Conservation (phyloP, 768 basidiomycete genomes). For the Boletus patriciae region DNA sequence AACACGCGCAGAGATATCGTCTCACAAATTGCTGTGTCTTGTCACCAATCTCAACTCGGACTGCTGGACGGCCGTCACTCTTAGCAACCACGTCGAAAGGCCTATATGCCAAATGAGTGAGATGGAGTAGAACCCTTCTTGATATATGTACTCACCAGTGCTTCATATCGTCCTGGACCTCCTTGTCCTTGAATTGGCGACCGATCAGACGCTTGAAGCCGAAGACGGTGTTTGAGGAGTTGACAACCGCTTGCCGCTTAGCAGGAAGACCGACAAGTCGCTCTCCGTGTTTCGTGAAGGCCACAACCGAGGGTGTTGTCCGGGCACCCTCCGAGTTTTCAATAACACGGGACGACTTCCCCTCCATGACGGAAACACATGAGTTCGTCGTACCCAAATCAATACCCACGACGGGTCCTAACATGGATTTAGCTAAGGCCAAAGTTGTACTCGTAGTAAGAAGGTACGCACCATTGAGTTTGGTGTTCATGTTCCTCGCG, state of each 20-base stretch:
- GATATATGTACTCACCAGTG: slow-evolving; percentile 59
- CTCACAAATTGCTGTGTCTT: slow-evolving; percentile 80
- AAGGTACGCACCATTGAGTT: slow-evolving; percentile 70
- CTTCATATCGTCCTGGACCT: slow-evolving; percentile 87
- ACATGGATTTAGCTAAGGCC: not conserved
- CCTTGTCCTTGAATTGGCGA: slow-evolving; percentile 88
- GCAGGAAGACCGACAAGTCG: slow-evolving; percentile 95
- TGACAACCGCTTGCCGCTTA: slow-evolving; percentile 96
- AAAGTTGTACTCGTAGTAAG: not conserved
- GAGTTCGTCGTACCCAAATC: slow-evolving; percentile 95
- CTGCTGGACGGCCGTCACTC: slow-evolving; percentile 72
- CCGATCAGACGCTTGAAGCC: slow-evolving; percentile 95
- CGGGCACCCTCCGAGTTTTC: slow-evolving; percentile 98
- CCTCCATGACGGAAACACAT: slow-evolving; percentile 94
- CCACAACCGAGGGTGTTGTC: slow-evolving; percentile 97
- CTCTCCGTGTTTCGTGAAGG: slow-evolving; percentile 98
- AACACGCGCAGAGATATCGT: slow-evolving; percentile 13
- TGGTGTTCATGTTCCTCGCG: slow-evolving; percentile 93
- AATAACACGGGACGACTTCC: slow-evolving; percentile 89
- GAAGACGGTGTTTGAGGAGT: slow-evolving; percentile 90
- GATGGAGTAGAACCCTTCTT: not conserved
- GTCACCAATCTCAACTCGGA: slow-evolving; percentile 82
- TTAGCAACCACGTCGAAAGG: slow-evolving; percentile 78
- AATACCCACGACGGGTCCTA: slow-evolving; percentile 92
- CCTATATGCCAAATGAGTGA: slow-evolving; percentile 41